Conservation (phyloP, 139 green algal genomes). For the Eudorina sp. region DNA sequence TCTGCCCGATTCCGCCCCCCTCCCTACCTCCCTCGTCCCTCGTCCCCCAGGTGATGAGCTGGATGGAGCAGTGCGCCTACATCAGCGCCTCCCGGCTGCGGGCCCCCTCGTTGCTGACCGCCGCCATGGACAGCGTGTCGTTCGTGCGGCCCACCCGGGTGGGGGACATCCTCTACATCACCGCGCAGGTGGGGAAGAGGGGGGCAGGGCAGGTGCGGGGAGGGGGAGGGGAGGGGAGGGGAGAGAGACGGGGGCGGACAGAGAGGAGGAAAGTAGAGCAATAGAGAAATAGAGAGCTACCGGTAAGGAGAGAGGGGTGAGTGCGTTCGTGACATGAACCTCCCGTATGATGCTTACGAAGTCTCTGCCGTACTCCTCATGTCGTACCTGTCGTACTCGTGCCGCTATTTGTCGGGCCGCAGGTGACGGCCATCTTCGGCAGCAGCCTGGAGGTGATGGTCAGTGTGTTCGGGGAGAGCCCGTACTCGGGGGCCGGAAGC, state of each 20-base stretch:
- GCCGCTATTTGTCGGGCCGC: no score
- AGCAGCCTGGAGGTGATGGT: constrained; percentile 85
- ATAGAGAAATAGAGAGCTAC: no score
- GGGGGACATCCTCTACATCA: constrained; percentile 86
- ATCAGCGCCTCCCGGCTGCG: constrained; percentile 80
- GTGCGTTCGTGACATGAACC: no score
- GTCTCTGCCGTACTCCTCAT: no score
- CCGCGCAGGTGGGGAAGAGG: constrained; percentile 68
- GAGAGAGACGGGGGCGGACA: not conserved
- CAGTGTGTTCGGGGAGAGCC: constrained; percentile 81
- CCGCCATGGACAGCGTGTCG: constrained; percentile 81
- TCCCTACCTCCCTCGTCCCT: not conserved
- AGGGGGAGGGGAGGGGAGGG: not conserved
- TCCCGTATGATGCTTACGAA: no score
- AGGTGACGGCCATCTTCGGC: constrained; percentile 86
- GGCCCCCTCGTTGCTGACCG: constrained; percentile 76
- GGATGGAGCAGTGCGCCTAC: constrained; percentile 90
- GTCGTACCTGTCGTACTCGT: no score
- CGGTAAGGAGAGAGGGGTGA: no score
- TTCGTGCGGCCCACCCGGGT: constrained; percentile 80
- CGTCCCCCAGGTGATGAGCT: constrained; percentile 63
- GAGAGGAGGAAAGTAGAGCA: no score
- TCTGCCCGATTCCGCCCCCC: no score
- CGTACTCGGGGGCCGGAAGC: constrained; percentile 46
- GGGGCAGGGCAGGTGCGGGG: not conserved